A percentile compares a stretch with the other conserved stretches of the same genome.
Evolutionary conservation across 371 early-diverging fungal species (phyloP).

Genomic region (Entomophthora muscae): DNA sequence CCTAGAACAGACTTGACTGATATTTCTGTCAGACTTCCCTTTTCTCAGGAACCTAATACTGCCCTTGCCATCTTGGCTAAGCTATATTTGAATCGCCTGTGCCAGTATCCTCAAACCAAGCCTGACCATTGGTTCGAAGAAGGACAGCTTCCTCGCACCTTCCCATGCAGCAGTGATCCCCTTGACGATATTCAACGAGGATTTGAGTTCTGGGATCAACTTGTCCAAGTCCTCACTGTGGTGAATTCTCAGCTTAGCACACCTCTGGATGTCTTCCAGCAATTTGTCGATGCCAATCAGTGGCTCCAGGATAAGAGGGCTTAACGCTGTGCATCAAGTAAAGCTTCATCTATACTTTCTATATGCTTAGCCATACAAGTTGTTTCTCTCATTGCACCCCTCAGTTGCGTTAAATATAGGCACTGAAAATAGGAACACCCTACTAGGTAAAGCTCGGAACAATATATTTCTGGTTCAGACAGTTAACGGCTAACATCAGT

Average conservation of each 20-base stretch:
- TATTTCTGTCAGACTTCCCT: constrained; percentile 28
- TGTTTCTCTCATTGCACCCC: too few relatives aligned
- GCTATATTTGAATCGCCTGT: constrained; percentile 21
- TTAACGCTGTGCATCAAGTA: too few relatives aligned
- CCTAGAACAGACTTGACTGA: constrained; percentile 29
- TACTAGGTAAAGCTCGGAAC: too few relatives aligned
- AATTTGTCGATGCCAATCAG: constrained; percentile 24
- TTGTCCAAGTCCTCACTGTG: constrained; percentile 17
- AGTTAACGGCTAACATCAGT: too few relatives aligned
- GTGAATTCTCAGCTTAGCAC: constrained; percentile 15
- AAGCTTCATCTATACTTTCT: too few relatives aligned
- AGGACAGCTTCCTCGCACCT: constrained; percentile 15
- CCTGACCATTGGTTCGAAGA: neutral
- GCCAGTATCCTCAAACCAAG: neutral
- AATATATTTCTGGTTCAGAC: too few relatives aligned
- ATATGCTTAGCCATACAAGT: too few relatives aligned
- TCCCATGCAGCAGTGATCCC: constrained; percentile 21
- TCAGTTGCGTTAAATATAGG: too few relatives aligned
- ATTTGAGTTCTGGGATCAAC: constrained; percentile 29
- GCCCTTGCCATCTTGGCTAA: constrained; percentile 28
- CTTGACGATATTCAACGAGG: constrained; percentile 23
- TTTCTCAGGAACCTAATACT: constrained; percentile 28
- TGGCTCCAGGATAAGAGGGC: constrained; percentile 17
- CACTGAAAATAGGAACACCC: too few relatives aligned
- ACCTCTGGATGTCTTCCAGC: constrained; percentile 12